phyloP scores from a whole-genome alignment of 306 rosid species.

The Vicia sativa region DNA sequence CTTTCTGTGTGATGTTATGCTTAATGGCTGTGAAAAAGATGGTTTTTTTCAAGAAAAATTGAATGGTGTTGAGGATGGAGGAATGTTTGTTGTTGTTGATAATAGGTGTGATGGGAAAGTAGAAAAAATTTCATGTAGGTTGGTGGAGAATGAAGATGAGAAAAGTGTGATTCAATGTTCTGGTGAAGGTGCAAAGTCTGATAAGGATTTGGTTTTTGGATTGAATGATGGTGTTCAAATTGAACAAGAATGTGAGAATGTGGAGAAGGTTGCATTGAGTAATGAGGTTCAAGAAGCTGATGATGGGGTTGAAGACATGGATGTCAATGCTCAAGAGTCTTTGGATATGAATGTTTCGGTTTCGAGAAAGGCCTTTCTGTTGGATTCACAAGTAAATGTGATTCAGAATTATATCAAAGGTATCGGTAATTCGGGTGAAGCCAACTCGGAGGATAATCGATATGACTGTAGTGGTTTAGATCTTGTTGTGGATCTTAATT shows the following conservation, averaged over 20 bases:
- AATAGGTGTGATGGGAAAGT: slow-evolving; percentile 29
- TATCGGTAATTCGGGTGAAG: too few relatives aligned
- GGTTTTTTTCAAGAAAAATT: slow-evolving; percentile 32
- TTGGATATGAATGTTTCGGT: slow-evolving; percentile 20
- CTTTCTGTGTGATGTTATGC: slow-evolving; percentile 26
- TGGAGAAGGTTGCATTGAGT: neutral
- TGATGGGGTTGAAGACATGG: too few relatives aligned
- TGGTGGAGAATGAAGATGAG: slow-evolving; percentile 30
- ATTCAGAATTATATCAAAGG: slow-evolving; percentile 24
- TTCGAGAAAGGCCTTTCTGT: slow-evolving; percentile 1
- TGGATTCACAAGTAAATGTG: slow-evolving; percentile 36
- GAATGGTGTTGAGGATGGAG: slow-evolving; percentile 34
- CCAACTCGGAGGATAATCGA: neutral
- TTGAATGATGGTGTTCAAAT: slow-evolving; percentile 29
- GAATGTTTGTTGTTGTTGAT: slow-evolving; percentile 3
- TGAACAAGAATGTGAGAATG: slow-evolving; percentile 19
- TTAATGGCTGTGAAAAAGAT: slow-evolving; percentile 32
- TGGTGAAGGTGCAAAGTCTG: slow-evolving; percentile 7
- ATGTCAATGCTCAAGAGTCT: slow-evolving; percentile 20
- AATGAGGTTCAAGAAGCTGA: too few relatives aligned
- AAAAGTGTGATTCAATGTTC: slow-evolving; percentile 21
- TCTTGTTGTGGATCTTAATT: slow-evolving; percentile 57
- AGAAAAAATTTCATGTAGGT: slow-evolving; percentile 1
- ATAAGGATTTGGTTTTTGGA: slow-evolving; percentile 33
- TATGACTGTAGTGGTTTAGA: slow-evolving; percentile 38